Percentiles rank a stretch among this genome's conserved stretches.
Conservation (phyloP, 768 basidiomycete genomes). For the Auricularia sp. region DNA sequence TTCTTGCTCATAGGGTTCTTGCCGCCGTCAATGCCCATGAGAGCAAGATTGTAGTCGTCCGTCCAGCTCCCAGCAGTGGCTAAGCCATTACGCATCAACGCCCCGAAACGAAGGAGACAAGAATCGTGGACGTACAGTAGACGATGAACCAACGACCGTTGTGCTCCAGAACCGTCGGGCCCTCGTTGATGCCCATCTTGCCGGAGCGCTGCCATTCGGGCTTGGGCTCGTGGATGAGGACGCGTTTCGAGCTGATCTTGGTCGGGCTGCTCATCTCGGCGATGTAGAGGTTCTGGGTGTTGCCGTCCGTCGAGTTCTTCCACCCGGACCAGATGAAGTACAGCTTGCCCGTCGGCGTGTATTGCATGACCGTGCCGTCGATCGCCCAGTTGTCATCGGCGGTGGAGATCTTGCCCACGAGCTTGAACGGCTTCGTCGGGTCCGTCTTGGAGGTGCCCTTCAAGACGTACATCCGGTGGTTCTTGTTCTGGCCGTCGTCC, state of each 20-base stretch:
- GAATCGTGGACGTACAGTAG: background rate
- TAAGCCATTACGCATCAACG: too few species aligned
- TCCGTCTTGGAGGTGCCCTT: background rate
- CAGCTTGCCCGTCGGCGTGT: background rate
- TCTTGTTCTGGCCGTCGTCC: background rate
- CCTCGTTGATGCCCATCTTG: background rate
- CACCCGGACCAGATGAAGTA: constrained; percentile 1
- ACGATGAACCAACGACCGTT: background rate
- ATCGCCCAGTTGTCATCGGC: background rate
- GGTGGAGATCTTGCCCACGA: background rate
- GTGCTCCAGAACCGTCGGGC: background rate
- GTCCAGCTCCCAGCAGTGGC: background rate
- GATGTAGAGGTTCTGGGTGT: background rate
- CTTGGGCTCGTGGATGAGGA: background rate
- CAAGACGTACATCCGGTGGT: background rate
- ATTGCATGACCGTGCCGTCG: constrained; percentile 1
- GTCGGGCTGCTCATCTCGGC: background rate
- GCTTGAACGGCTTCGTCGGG: background rate
- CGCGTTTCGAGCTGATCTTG: background rate
- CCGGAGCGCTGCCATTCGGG: background rate
- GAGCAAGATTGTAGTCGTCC: background rate
- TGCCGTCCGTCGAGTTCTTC: background rate
- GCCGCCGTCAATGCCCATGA: constrained; percentile 1
- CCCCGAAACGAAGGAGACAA: too few species aligned
- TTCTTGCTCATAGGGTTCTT: background rate